A percentile compares a stretch with the other conserved stretches of the same genome.
Conservation (phyloP, 495 filamentous ascomycete genomes). For the Astrocystis sublimbata region DNA sequence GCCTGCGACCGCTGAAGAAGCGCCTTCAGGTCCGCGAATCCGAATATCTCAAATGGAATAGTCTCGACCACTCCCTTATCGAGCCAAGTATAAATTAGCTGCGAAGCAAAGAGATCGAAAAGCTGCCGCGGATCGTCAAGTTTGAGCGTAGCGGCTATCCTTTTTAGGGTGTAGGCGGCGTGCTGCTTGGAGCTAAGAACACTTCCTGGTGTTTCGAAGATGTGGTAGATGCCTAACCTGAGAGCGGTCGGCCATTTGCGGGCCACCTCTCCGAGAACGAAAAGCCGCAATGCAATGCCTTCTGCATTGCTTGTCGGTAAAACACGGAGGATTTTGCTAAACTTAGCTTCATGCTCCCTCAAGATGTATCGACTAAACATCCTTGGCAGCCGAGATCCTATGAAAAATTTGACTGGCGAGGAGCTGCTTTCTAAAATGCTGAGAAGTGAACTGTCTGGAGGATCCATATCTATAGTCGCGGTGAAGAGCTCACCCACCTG, state of each 20-base stretch:
- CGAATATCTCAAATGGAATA: slow-evolving; percentile 82
- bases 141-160: slow-evolving; percentile 63
- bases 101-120: slow-evolving; percentile 85
- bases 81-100: slow-evolving; percentile 93
- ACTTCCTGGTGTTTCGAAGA: slow-evolving; percentile 82
- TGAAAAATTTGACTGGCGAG: slow-evolving; percentile 72
- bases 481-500: slow-evolving; percentile 64
- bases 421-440: slow-evolving; percentile 65
- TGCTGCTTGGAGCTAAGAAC: slow-evolving; percentile 63
- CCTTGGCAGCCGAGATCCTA: slow-evolving; percentile 65
- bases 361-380: slow-evolving; percentile 80
- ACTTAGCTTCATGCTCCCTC: slow-evolving; percentile 76
- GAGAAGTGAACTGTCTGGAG: slow-evolving; percentile 74
- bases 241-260: slow-evolving; percentile 78
- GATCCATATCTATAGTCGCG: slow-evolving; percentile 55
- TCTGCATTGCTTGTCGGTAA: slow-evolving; percentile 75
- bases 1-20: slow-evolving; percentile 72
- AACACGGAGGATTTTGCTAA: slow-evolving; percentile 71
- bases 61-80: slow-evolving; percentile 60
- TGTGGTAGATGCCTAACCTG: slow-evolving; percentile 83
- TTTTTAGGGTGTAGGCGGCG: slow-evolving; percentile 67
- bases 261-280: slow-evolving; percentile 71
- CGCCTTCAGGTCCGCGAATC: slow-evolving; percentile 66
- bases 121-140: slow-evolving; percentile 65
- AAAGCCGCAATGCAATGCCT: slow-evolving; percentile 82